Evolutionary conservation across 1,284 basidiomycete species (phyloP), one percentile per base, ranked within the genome.

Genomic region (Peniophora sp.): DNA sequence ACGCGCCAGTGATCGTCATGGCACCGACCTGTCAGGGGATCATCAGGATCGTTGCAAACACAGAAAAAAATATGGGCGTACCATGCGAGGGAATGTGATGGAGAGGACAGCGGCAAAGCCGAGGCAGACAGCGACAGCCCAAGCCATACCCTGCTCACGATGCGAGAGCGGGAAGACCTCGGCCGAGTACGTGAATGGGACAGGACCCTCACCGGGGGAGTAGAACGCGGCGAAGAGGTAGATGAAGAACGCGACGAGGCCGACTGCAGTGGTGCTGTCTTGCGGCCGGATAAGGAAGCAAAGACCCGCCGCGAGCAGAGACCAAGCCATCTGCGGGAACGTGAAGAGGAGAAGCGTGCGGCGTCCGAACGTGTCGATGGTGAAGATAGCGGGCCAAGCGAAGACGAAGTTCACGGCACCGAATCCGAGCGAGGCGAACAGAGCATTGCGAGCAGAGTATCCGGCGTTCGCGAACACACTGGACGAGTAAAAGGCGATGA

Each of bases 141-240:
- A 80, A 8, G 75, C 74, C 85, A 86, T 87, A 46, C 87, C 87
- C 17, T 84, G 67, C 54, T 86, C 82, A 63, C 87, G 81, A 48
- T 85, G 73, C 61, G 83, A 82, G 3, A 89, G 71, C 2, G 84
- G 85, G 71, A 82, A 88, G 14, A 80, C 84, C 63, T 83, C 85
- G n/a, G 84, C 81, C n/a, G 81, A 82, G 59, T 83, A 83, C 0
- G 84, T 84, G 60, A 87, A 86, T 0, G 89, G 86, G 2, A 92
- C 89, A 6, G 91, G 90, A 0, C 89, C 89, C 65, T 88, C 85
- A 23, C 86, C 85, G 2, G 86, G 76, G 0, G 78, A 83, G 61
- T 87, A 89, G 47, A 76, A 75, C 49, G 78, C 70, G 1, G 70
- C 71, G 59, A 80, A 88, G 3, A 88, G 68, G 62, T 86, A 84